Base-by-base conservation (phyloP, 2,329 filamentous ascomycete genomes). In the Cladosporium cucumerinum region DNA sequence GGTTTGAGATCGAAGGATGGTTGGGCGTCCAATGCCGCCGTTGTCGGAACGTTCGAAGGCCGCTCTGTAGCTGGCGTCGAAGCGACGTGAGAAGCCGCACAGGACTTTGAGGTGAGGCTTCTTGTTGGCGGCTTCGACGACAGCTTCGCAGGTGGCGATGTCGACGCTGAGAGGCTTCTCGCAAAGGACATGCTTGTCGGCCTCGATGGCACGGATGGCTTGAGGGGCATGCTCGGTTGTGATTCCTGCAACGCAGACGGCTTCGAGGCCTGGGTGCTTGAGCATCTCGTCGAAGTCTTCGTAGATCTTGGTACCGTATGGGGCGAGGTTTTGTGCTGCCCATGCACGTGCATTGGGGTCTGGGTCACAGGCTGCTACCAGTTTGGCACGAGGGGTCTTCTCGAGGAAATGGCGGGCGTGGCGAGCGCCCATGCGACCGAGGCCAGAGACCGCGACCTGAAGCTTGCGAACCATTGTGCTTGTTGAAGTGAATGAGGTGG, bases 181-280 rank as follows among this genome's bases (percentile, higher is more conserved):
- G 67, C 84, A 86, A 10, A 87, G 73, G 0, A 86, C 83, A 67
- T 87, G 85, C 66, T 83, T 78, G 36, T 82, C 80, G 12, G 78
- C 78, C 54, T 84, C 72, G 54, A 87, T 85, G 10, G 84, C 84
- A 66, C 82, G 81, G 69, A 86, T 82, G 3, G 84, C 81, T 69
- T 87, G 82, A 67, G 85, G 80, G 0, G 84, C 84, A 67, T 87
- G 85, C 2, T 82, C 82, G 1, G 80, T 84, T 0, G 83, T 84
- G 7, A 83, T 84, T 0, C 80, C 83, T 1, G 82, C 82, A 18
- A 87, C 77, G 43, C 85, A 80, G 1, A 86, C 80, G 1, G 84
- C 84, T 71, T 85, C 78, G 1, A 86, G 74, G 7, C 82, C 83
- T 67, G 80, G 76, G 59, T 85, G 82, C 72, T 81, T 79, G 61